Evolutionary conservation across 2,329 filamentous ascomycete species (phyloP), one percentile per base, ranked within the genome.

Genomic region (Calonectria fujianensis): DNA sequence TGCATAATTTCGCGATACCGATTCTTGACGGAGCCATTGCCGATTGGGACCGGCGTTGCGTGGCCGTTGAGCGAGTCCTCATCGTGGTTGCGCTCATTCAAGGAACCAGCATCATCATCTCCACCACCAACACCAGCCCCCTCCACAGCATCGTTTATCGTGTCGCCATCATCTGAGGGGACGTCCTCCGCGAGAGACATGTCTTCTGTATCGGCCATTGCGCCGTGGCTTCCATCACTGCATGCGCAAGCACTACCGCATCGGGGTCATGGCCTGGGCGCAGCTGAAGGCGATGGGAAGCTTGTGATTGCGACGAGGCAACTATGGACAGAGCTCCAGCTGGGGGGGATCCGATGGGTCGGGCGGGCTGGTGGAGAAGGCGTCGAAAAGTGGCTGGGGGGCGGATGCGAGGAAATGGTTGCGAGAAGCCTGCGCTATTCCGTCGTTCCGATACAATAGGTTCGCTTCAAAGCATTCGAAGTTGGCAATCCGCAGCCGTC

Each of bases 141-240:
- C 69, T 75, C 75, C 18, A 65, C 72, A 70, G 74, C 78, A 76
- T 82, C 75, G 61, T 80, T 80, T 75, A 76, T 76, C 69, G 85
- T 87, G 75, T 87, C 85, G 67, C 86, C 86, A 77, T 88, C 86
- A 77, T 85, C 87, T 52, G 85, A 85, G 72, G 79, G 80, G 74
- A 82, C 81, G 75, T 86, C 85, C 80, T 83, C 84, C 57, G 83
- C 76, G 54, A 85, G 84, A 82, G 86, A 83, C 78, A 85, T 83
- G 78, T 90, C 87, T 84, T 87, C 83, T 82, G 85, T 80, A 81
- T 90, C 87, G 81, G 86, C 84, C 89, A 90, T 90, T 84, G 81
- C 86, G 82, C 84, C 82, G 78, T 77, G 81, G 75, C 74, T 83
- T 85, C 85, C 85, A 86, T 86, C 82, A 85, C 84, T 79, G 72